phyloP scores from a whole-genome alignment of 148 eudicot species.

The Rhododendron ovatum region DNA sequence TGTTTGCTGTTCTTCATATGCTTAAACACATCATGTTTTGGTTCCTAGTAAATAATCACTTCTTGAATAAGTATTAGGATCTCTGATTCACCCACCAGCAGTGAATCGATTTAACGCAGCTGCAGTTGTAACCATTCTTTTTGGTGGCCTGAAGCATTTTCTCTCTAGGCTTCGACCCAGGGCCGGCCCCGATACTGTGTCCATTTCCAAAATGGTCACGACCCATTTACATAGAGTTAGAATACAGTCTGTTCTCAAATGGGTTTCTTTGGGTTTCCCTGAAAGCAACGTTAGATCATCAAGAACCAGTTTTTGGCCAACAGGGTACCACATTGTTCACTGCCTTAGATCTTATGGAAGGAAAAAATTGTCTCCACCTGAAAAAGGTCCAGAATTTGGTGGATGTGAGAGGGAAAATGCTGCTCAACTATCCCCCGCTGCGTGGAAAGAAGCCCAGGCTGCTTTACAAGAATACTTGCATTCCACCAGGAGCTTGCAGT shows the following conservation, averaged over 20 bases:
- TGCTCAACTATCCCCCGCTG: conserved; percentile 8
- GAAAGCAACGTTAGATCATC: conserved; percentile 12
- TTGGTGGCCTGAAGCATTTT: not conserved
- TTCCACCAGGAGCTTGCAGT: conserved; percentile 53
- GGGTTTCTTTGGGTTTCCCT: conserved; percentile 27
- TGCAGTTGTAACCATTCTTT: not conserved
- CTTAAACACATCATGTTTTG: not conserved
- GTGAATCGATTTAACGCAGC: not conserved
- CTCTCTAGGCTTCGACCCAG: not conserved
- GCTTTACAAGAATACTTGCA: conserved; percentile 69
- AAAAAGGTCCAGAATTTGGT: conserved; percentile 10
- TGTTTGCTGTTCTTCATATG: not conserved
- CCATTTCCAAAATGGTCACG: conserved; percentile 17
- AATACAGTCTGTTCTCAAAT: conserved; percentile 23
- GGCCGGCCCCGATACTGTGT: not conserved
- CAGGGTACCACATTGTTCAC: conserved; percentile 26
- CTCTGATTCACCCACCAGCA: not conserved
- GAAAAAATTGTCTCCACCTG: conserved; percentile 10
- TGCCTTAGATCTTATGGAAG: conserved; percentile 31
- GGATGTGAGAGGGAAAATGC: conserved; percentile 5
- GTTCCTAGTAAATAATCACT: not conserved
- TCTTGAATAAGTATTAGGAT: not conserved
- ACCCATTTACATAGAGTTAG: conserved; percentile 36
- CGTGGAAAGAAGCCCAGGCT: conserved; percentile 41
- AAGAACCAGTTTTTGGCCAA: conserved; percentile 17